Evolutionary conservation across 1,284 basidiomycete species (phyloP).

Genomic region (Kalmanozyma brasiliensis): DNA sequence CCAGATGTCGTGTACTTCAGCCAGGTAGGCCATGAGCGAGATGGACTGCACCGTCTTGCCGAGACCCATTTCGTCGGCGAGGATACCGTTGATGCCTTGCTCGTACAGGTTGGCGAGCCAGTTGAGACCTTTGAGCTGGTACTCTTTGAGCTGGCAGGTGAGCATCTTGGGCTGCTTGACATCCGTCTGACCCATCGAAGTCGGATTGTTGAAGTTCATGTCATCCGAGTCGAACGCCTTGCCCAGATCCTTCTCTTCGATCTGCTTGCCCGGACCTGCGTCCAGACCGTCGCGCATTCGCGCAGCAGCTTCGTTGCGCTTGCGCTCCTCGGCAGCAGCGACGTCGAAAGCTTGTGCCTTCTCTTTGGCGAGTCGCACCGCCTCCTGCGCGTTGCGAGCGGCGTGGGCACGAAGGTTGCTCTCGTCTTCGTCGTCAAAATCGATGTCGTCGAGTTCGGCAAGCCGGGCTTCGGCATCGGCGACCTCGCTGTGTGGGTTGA

Average conservation of each 20-base stretch:
- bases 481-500: constrained; percentile 74
- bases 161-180: constrained; percentile 94
- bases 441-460: constrained; percentile 77
- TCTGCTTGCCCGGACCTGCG: constrained; percentile 34
- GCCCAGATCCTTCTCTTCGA: constrained; percentile 60
- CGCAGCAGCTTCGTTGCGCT: constrained; percentile 74
- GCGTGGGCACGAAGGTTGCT: constrained; percentile 91
- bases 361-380: constrained; percentile 81
- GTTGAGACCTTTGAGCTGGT: constrained; percentile 96
- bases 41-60: constrained; percentile 96
- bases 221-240: constrained; percentile 76
- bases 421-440: constrained; percentile 95
- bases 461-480: constrained; percentile 47
- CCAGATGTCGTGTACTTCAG: constrained; percentile 98
- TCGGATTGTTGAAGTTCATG: constrained; percentile 98
- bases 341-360: constrained; percentile 87
- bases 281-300: constrained; percentile 40
- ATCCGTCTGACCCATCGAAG: constrained; percentile 82
- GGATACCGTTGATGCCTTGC: constrained; percentile 80
- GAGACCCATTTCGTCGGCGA: constrained; percentile 83
- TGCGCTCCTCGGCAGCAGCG: constrained; percentile 79
- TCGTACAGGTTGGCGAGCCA: constrained; percentile 99
- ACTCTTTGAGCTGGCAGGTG: constrained; percentile 96
- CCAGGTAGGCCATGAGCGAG: constrained; percentile 93
- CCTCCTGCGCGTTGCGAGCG: constrained; percentile 87